phyloP scores from a whole-genome alignment of 2,329 filamentous ascomycete genomes.

The Sclerotinia trifoliorum region DNA sequence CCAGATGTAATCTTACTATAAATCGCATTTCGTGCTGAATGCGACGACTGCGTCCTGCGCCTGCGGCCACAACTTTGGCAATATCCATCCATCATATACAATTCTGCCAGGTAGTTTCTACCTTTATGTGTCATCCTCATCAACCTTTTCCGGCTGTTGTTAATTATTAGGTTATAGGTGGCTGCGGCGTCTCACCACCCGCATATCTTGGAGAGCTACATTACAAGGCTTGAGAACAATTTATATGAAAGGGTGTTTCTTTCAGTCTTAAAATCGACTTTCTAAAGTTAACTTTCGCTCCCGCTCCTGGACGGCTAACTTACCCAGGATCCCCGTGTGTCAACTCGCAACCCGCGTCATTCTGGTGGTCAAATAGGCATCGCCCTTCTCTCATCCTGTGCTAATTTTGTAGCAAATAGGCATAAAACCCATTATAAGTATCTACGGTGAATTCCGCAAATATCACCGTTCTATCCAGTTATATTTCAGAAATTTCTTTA shows the following conservation, averaged over 20 bases:
- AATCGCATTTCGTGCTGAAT: background rate
- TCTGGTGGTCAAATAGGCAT: background rate
- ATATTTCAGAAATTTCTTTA: conserved; percentile 26
- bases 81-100: background rate
- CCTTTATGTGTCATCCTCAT: background rate
- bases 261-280: background rate
- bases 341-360: conserved; percentile 1
- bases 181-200: background rate
- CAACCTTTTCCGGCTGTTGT: background rate
- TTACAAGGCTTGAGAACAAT: background rate
- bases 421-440: background rate
- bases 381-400: background rate
- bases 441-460: background rate
- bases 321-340: background rate
- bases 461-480: conserved; percentile 27
- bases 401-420: background rate
- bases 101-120: background rate
- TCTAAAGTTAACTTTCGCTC: background rate
- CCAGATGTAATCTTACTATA: background rate
- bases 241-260: background rate
- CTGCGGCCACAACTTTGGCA: background rate
- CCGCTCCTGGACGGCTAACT: conserved; percentile 1
- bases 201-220: conserved; percentile 5
- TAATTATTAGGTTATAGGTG: background rate
- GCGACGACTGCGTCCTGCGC: background rate